Percentiles rank a stretch among this genome's conserved stretches.
Evolutionary conservation across 768 basidiomycete genomes (phyloP).

Genomic region (Pisolithus tinctorius): DNA sequence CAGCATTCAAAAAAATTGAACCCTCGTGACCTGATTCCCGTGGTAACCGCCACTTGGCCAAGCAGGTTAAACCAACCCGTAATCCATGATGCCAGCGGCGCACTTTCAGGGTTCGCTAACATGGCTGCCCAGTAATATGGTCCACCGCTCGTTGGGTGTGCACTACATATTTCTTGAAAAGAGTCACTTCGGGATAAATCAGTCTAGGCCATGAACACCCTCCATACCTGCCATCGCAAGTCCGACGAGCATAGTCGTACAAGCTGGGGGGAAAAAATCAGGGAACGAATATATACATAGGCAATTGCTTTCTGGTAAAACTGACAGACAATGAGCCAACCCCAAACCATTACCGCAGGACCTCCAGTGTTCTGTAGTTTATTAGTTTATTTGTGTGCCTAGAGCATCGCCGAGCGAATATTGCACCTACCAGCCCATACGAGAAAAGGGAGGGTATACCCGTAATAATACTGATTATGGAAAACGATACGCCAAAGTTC

Average conservation of each 20-base stretch:
- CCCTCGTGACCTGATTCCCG: conserved; percentile 49
- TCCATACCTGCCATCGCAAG: conserved; percentile 64
- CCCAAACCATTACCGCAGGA: conserved; percentile 74
- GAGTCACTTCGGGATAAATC: neutral
- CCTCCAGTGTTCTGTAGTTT: conserved; percentile 60
- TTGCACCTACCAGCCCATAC: conserved; percentile 54
- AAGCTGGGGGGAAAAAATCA: conserved; percentile 30
- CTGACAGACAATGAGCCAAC: conserved; percentile 60
- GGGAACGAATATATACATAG: neutral
- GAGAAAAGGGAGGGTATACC: conserved; percentile 64
- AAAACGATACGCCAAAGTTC: conserved; percentile 73
- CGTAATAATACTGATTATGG: conserved; percentile 70
- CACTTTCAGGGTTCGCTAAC: conserved; percentile 49
- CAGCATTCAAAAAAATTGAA: neutral
- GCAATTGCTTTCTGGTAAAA: conserved; percentile 1
- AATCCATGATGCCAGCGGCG: conserved; percentile 66
- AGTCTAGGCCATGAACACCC: neutral
- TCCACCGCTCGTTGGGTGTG: conserved; percentile 66
- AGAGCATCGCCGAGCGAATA: neutral
- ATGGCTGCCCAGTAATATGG: conserved; percentile 83
- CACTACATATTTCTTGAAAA: conserved; percentile 39
- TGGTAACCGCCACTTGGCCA: conserved; percentile 73
- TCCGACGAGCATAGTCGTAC: conserved; percentile 66
- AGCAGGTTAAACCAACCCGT: conserved; percentile 73
- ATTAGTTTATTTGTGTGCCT: neutral